Conservation (phyloP, 306 rosid genomes). For the Vicia faba region DNA sequence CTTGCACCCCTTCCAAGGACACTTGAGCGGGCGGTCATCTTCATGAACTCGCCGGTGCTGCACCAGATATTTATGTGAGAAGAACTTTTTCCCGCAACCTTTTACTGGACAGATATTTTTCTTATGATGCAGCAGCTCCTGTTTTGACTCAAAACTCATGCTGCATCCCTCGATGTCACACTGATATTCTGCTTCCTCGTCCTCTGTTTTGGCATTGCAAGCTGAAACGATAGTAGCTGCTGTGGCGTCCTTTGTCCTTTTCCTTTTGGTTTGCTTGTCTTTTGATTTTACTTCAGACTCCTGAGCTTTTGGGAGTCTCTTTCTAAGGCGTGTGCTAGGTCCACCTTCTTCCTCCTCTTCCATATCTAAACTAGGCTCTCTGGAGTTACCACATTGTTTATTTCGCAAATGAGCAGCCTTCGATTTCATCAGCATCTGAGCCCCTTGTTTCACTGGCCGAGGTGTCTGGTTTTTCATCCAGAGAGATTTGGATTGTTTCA, state of each 20-base stretch:
- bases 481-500: constrained; percentile 50
- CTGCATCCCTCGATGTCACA: constrained; percentile 94
- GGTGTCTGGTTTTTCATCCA: constrained; percentile 50
- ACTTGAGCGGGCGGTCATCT: constrained; percentile 93
- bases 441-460: constrained; percentile 51
- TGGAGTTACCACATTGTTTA: constrained; percentile 45
- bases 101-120: constrained; percentile 86
- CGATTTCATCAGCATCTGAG: constrained; percentile 41
- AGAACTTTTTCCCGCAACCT: constrained; percentile 98
- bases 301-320: constrained; percentile 60
- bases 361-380: constrained; percentile 41
- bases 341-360: constrained; percentile 79
- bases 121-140: constrained; percentile 79
- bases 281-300: constrained; percentile 53
- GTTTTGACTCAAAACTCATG: constrained; percentile 78
- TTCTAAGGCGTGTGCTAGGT: constrained; percentile 90
- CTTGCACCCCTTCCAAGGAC: constrained; percentile 99
- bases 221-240: constrained; percentile 53
- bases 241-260: constrained; percentile 60
- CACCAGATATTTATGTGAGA: constrained; percentile 97
- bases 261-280: constrained; percentile 61
- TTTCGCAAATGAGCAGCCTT: constrained; percentile 47
- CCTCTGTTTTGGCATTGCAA: constrained; percentile 49
- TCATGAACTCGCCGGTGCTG: constrained; percentile 93
- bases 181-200: constrained; percentile 61